Conservation (phyloP, 1,284 basidiomycete species). For the Puccinia polysora region DNA sequence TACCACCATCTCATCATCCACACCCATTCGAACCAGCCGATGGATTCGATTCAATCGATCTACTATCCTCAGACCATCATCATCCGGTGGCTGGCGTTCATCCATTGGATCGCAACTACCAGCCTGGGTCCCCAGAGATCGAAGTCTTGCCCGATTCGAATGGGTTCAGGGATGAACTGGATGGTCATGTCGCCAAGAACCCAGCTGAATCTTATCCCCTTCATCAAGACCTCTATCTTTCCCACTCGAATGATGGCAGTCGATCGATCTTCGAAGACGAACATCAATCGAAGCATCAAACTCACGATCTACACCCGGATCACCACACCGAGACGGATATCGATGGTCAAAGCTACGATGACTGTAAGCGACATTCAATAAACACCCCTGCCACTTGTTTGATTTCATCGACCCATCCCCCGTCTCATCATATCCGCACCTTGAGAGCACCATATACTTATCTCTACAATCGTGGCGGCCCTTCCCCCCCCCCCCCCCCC, state of each 20-base stretch:
- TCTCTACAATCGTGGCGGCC: not conserved
- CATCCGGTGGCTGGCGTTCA: too few relatives aligned
- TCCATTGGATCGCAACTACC: conserved; percentile 1
- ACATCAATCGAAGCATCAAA: conserved; percentile 2
- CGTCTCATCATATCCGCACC: not conserved
- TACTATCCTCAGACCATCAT: too few relatives aligned
- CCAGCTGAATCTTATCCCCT: not conserved
- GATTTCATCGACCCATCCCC: not conserved
- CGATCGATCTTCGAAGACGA: not conserved
- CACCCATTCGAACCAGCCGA: not conserved
- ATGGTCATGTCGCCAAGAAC: not conserved
- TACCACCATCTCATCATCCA: not conserved
- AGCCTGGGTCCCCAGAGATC: conserved; percentile 13
- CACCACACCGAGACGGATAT: conserved; percentile 27
- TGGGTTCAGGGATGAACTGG: too few relatives aligned
- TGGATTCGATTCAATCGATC: not conserved
- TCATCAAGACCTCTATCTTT: not conserved
- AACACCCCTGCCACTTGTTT: not conserved
- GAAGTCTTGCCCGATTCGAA: conserved; percentile 1
- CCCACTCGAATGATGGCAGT: not conserved
- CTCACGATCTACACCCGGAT: not conserved
- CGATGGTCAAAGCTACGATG: conserved; percentile 35
- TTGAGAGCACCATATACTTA: not conserved
- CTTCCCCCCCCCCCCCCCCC: not conserved
- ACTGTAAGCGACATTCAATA: conserved; percentile 9